Conservation (phyloP, 768 basidiomycete species). For the Tubosaeta brunneosetosa region DNA sequence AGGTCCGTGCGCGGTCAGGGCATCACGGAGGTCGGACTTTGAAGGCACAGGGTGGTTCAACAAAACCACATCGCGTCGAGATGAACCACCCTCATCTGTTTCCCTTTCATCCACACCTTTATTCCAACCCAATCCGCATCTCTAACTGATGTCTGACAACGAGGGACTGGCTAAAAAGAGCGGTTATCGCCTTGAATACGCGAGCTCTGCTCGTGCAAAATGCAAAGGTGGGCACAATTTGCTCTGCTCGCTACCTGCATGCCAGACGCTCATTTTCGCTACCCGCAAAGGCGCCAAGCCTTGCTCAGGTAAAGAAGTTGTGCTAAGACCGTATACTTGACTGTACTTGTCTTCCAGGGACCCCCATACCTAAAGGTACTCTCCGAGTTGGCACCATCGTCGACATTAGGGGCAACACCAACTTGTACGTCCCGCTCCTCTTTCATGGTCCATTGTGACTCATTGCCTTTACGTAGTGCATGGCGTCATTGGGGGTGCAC, state of each 20-base stretch:
- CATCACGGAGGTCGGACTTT: slow-evolving; percentile 33
- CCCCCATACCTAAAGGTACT: slow-evolving; percentile 63
- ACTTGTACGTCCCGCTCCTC: slow-evolving; percentile 46
- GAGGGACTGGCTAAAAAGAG: slow-evolving; percentile 32
- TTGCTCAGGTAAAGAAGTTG: slow-evolving; percentile 49
- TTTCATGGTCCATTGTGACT: not conserved
- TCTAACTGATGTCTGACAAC: slow-evolving; percentile 31
- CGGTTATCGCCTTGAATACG: slow-evolving; percentile 79
- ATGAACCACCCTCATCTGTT: slow-evolving; percentile 33
- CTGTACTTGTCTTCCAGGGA: slow-evolving; percentile 43
- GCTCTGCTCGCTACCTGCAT: slow-evolving; percentile 11
- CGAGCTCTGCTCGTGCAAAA: slow-evolving; percentile 60
- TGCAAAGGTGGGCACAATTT: slow-evolving; percentile 60
- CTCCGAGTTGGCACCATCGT: slow-evolving; percentile 72
- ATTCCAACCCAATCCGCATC: slow-evolving; percentile 14
- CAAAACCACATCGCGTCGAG: slow-evolving; percentile 37
- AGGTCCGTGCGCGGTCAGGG: slow-evolving; percentile 35
- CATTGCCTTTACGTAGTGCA: slow-evolving; percentile 36
- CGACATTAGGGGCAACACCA: slow-evolving; percentile 65
- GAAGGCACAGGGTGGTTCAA: slow-evolving; percentile 36
- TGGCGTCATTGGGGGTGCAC: slow-evolving; percentile 95
- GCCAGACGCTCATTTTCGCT: slow-evolving; percentile 15
- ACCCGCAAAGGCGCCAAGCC: slow-evolving; percentile 68
- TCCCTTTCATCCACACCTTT: slow-evolving; percentile 26
- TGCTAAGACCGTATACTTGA: not conserved